Evolutionary conservation across 805 yeast species (phyloP).

Genomic region (Metschnikowia noctiluminum): DNA sequence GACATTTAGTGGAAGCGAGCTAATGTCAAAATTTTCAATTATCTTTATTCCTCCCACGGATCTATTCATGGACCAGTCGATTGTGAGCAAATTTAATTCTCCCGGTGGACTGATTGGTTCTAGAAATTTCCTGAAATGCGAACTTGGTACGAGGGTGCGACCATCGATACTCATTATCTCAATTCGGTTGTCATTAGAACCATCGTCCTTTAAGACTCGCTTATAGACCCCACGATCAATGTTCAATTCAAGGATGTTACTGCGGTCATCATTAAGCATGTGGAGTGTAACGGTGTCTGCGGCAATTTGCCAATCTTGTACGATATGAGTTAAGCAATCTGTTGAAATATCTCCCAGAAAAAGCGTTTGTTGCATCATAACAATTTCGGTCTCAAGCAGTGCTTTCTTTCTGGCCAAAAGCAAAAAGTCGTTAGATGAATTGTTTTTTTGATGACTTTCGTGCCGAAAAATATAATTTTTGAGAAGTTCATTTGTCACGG

Average conservation of each 20-base stretch:
- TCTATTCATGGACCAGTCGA: constrained; percentile 42
- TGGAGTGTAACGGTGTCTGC: constrained; percentile 40
- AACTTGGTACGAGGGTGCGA: constrained; percentile 30
- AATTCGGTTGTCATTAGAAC: constrained; percentile 36
- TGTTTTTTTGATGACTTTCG: constrained; percentile 44
- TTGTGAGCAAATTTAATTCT: constrained; percentile 24
- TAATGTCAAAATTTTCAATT: constrained; percentile 36
- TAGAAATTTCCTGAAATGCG: constrained; percentile 32
- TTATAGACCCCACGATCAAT: constrained; percentile 33
- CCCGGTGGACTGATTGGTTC: constrained; percentile 23
- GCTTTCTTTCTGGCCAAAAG: constrained; percentile 32
- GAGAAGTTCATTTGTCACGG: constrained; percentile 38
- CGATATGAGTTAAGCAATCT: constrained; percentile 17
- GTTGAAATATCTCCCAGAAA: constrained; percentile 31
- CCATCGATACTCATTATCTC: constrained; percentile 39
- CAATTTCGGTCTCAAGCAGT: constrained; percentile 33
- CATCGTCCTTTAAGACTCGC: constrained; percentile 36
- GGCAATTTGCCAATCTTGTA: constrained; percentile 34
- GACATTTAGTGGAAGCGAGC: constrained; percentile 36
- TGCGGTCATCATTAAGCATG: constrained; percentile 39
- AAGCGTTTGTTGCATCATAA: constrained; percentile 34
- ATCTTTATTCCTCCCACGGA: constrained; percentile 42
- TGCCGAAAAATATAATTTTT: constrained; percentile 50
- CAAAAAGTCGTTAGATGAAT: constrained; percentile 43
- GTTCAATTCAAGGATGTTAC: constrained; percentile 37